A percentile compares a stretch with the other conserved stretches of the same genome.
phyloP scores from a whole-genome alignment of 495 filamentous ascomycete genomes.

The Copromyces sp. region DNA sequence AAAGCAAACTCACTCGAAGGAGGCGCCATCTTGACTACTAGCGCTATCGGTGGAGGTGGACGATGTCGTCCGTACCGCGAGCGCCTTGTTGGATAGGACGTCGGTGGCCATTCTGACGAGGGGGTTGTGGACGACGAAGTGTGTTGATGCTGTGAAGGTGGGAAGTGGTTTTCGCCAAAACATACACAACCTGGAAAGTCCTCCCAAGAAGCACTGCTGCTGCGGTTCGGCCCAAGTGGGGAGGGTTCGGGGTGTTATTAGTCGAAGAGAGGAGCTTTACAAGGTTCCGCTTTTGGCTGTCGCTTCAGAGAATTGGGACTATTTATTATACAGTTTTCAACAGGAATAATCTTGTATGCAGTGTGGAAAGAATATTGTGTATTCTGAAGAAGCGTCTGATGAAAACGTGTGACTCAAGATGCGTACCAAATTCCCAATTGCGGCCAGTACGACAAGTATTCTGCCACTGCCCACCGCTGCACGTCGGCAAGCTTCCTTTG shows the following conservation, averaged over 20 bases:
- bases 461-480: background rate
- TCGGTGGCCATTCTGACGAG: slow-evolving; percentile 13
- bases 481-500: background rate
- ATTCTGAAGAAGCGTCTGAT: background rate
- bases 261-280: background rate
- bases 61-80: background rate
- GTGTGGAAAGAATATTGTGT: background rate
- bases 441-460: background rate
- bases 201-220: background rate
- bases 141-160: slow-evolving; percentile 7
- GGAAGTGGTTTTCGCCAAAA: slow-evolving; percentile 17
- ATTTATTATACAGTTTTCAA: background rate
- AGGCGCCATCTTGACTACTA: slow-evolving; percentile 8
- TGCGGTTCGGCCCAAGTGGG: background rate
- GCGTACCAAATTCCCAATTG: background rate
- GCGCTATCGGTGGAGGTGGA: background rate
- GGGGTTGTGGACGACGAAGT: slow-evolving; percentile 2
- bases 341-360: background rate
- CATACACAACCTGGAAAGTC: slow-evolving; percentile 10
- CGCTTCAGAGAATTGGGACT: background rate
- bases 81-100: background rate
- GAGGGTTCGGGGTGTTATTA: background rate
- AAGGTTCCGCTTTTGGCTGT: background rate
- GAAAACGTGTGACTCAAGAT: background rate
- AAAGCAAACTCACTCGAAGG: slow-evolving; percentile 17